phyloP scores from a whole-genome alignment of 352 stramenopile species.

The Phytophthora chlamydospora region DNA sequence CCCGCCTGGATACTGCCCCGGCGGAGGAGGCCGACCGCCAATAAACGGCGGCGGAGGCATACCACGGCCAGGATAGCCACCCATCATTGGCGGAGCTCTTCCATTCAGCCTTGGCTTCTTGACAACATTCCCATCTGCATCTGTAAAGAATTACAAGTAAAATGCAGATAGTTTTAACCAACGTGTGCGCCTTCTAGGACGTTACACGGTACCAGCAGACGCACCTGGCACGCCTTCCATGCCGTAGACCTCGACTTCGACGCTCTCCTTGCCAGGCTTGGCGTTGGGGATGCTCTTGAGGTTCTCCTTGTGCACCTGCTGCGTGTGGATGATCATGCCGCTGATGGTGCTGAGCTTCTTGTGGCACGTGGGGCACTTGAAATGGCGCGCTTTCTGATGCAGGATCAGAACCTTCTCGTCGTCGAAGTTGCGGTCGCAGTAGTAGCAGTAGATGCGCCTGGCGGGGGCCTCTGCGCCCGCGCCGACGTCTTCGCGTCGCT shows the following conservation, averaged over 20 bases:
- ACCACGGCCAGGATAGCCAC: conserved; percentile 49
- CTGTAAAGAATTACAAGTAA: conserved; percentile 24
- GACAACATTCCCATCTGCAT: conserved; percentile 18
- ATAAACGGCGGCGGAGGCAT: conserved; percentile 58
- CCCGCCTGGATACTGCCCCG: conserved; percentile 49
- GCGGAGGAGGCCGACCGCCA: conserved; percentile 44
- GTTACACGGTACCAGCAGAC: conserved; percentile 7
- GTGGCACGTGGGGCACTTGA: conserved; percentile 92
- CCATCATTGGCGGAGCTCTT: conserved; percentile 34
- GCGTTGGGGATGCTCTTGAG: conserved; percentile 86
- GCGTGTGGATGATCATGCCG: conserved; percentile 89
- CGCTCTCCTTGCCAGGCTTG: conserved; percentile 79
- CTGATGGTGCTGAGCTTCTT: conserved; percentile 92
- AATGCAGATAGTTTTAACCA: not conserved
- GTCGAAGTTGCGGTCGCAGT: conserved; percentile 92
- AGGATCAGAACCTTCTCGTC: conserved; percentile 93
- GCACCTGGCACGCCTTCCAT: conserved; percentile 87
- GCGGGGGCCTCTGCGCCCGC: conserved; percentile 37
- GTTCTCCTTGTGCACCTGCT: conserved; percentile 90
- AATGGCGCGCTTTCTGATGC: conserved; percentile 93
- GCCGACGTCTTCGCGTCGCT: conserved; percentile 68
- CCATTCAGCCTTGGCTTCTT: conserved; percentile 63
- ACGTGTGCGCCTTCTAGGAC: not conserved
- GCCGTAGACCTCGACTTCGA: conserved; percentile 89
- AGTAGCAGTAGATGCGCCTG: conserved; percentile 92